phyloP scores from a whole-genome alignment of 345 rosid species.

The Passiflora organensis region DNA sequence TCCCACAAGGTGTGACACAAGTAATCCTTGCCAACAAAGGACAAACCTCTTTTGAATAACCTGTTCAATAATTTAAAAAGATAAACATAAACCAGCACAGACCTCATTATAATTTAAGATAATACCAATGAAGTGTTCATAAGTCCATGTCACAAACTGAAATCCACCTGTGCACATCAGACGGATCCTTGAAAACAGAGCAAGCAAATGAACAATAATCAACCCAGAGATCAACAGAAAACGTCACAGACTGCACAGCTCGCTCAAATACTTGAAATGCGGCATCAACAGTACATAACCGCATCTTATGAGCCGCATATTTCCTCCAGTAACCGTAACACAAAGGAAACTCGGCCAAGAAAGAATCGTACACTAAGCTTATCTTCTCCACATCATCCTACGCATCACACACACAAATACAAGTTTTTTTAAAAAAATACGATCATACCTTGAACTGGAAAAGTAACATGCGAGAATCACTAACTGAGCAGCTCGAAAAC shows the following conservation, averaged over 20 bases:
- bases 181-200: slow-evolving; percentile 56
- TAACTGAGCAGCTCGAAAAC: slow-evolving; percentile 4
- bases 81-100: too few relatives aligned
- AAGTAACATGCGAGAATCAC: too few relatives aligned
- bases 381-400: slow-evolving; percentile 66
- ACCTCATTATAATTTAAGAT: too few relatives aligned
- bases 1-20: slow-evolving; percentile 71
- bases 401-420: neutral
- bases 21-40: slow-evolving; percentile 85
- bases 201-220: slow-evolving; percentile 61
- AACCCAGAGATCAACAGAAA: slow-evolving; percentile 69
- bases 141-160: neutral
- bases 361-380: slow-evolving; percentile 62
- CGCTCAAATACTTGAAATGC: slow-evolving; percentile 68
- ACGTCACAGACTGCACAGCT: slow-evolving; percentile 62
- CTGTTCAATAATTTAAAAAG: slow-evolving; percentile 30
- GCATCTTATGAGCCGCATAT: slow-evolving; percentile 58
- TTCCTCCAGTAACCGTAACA: slow-evolving; percentile 89
- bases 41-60: slow-evolving; percentile 66
- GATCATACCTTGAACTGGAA: too few relatives aligned
- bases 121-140: too few relatives aligned
- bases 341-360: slow-evolving; percentile 73
- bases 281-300: slow-evolving; percentile 48
- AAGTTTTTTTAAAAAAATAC: too few relatives aligned
- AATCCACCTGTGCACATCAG: slow-evolving; percentile 65